Evolutionary conservation across 306 rosid species (phyloP), one percentile per base, ranked within the genome.

Genomic region (Herpetospermum pedunculosum): DNA sequence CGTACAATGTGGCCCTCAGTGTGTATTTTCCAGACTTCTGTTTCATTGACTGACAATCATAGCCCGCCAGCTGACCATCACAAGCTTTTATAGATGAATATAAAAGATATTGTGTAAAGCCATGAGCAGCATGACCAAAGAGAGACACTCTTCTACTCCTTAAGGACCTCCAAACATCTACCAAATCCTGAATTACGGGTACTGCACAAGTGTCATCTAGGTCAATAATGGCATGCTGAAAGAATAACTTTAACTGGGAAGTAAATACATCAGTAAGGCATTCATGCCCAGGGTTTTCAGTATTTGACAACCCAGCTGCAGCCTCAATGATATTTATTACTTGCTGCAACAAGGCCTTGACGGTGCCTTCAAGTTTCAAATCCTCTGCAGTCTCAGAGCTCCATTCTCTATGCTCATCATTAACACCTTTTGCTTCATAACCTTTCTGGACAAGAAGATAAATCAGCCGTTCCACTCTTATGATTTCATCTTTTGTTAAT

Each of bases 41-140:
- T 82, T 87, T 88, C 80, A 82, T 67, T 74, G 86, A 70, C 71
- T 87, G 88, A 55, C 81, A 69, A 81, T 76, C 89, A 76, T 78
- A 88, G 77, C 86, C 85, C 67, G 76, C 80, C 80, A 87, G 78
- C 76, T 80, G 85, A 77, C 76, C 74, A 47, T 77, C 82, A 81
- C 81, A 75, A 83, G 84, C 73, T 69, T 70, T 87, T 40, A 86
- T 79, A 77, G 93, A 87, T 32, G 98, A 88, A 82, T 82, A 83
- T 2, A 88, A 86, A 79, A 92, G 97, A 84, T 88, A 90, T 72
- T 89, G 86, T 81, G 85, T 83, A 80, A 83, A 92, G 58, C 93
- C 97, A 78, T 81, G 84, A 81, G 97, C 96, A 71, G 98, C 98
- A 75, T 86, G 86, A 73, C 96, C 98, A 87, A 87, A 90, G 57